Evolutionary conservation across 345 rosid genomes (phyloP), one percentile per base, ranked within the genome.

Genomic region (Diplotaxis tenuifolia): DNA sequence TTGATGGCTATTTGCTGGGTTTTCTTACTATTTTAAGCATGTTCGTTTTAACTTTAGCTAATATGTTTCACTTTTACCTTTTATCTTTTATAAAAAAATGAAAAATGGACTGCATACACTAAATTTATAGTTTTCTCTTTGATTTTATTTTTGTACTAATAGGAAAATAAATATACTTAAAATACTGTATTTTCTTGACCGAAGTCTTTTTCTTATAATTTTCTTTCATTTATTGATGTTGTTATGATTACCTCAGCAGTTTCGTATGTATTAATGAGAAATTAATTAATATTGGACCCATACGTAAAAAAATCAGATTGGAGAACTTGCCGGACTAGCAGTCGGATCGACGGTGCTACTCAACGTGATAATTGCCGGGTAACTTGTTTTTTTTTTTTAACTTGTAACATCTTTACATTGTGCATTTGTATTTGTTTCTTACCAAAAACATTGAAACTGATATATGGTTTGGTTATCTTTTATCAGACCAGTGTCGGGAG

Each of bases 321-420:
- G 99, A 53, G 97, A 96, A 55, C 94, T 96, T 29, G 98, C 98
- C 1, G 98, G 98, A 15, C 86, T 96, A 49, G 98, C 98, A 0
- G 84, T 96, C 14, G 99, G 99, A 6, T 71, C 98, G 1, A 92
- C 98, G 5, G 85, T 96, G 38, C 81, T 96, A 10, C 87, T 96
- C 9, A 90, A 96, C 72, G 99, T 96, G 49, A 71, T 92, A 72
- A 82, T 96, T 76, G 86, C 98, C 2, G 99, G 96, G 99, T 95
- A 88, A 56, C 25, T 38, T 52, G 14, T 9, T 22, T n/a, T 16
- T 23, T 7, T 25, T 25, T 2, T 25, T 2, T 25, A 25, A 25
- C 4, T 9, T 38, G 12, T 55, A 7, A 40, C 15, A 34, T 58
- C 7, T 57, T 2, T 57, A 15, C 18, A 1, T 6, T 62, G 1